Percentiles rank a stretch among this genome's conserved stretches.
phyloP scores from a whole-genome alignment of 176 grass and related monocot species.

The Chrysopogon serrulatus region DNA sequence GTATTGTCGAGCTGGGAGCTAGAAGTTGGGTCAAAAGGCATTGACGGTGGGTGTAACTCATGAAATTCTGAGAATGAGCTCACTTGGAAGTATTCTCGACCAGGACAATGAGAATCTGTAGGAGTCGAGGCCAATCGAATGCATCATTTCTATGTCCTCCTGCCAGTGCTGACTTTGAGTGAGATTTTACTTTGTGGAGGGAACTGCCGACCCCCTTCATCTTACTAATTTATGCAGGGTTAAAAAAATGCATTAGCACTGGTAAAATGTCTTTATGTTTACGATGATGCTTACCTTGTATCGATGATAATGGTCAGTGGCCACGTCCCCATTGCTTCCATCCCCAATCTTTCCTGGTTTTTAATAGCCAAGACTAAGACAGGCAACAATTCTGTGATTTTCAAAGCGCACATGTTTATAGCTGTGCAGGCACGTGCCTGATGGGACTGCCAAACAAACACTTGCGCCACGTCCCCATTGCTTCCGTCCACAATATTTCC shows the following conservation, averaged over 20 bases:
- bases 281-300: constrained; percentile 34
- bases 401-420: too few species aligned
- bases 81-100: constrained; percentile 67
- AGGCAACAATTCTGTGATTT: not conserved
- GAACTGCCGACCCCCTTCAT: not conserved
- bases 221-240: not conserved
- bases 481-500: too few species aligned
- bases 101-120: constrained; percentile 76
- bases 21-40: not conserved
- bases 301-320: constrained; percentile 56
- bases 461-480: too few species aligned
- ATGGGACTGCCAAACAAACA: too few species aligned
- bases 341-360: constrained; percentile 47
- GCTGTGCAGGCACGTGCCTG: too few species aligned
- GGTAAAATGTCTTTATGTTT: not conserved
- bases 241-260: not conserved
- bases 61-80: not conserved
- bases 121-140: constrained; percentile 44
- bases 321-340: constrained; percentile 44
- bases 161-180: not conserved
- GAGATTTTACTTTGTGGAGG: not conserved
- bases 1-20: not conserved
- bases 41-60: not conserved
- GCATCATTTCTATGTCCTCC: constrained; percentile 63
- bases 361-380: not conserved